Evolutionary conservation across 2,329 filamentous ascomycete species (phyloP), one percentile per base, ranked within the genome.

Genomic region (Fusarium piperis): DNA sequence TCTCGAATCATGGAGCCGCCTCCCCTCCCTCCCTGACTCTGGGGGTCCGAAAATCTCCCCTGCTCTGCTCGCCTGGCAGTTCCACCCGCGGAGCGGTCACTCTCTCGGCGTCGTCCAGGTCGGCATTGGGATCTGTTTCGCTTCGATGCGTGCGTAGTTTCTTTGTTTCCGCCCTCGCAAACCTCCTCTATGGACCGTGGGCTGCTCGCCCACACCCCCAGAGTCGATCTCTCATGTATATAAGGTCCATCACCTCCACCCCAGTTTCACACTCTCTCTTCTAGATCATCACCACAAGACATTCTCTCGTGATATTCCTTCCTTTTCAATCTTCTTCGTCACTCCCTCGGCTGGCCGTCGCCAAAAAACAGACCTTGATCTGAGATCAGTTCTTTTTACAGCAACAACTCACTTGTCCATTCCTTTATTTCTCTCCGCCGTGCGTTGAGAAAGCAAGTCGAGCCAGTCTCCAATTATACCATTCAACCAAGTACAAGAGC

Each of bases 371-470:
- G 72, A 76, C 66, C 55, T 62, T 60, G 75, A 77, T 77, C 75
- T 72, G 75, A 76, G 75, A 77, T 77, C 75, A 77, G 70, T 76
- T 70, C 70, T 69, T 75, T 16, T 32, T 63, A 13, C 33, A n/a
- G n/a, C n/a, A n/a, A 57, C 65, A 59, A 67, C 73, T 71, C 65
- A 56, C 63, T 71, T 72, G 73, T 57, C 59, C 63, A 71, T 44
- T 72, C 66, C 35, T 72, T 73, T 52, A 33, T 62, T 20, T 67
- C 74, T 77, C 75, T 75, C 72, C 75, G 75, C 75, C 67, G 75
- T 62, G 75, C 75, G 75, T 77, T 75, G 75, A 77, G 72, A 69
- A 69, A 64, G 46, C 62, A 71, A 74, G 68, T 74, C 71, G 74
- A 77, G 73, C 74, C 71, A 77, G 75, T 66, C 75, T 77, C 75